These are phyloP conservation scores for Spinacia oleracea DNA, from an alignment of 179 eudicot genomes.

Conservation along the genomic window DNA sequence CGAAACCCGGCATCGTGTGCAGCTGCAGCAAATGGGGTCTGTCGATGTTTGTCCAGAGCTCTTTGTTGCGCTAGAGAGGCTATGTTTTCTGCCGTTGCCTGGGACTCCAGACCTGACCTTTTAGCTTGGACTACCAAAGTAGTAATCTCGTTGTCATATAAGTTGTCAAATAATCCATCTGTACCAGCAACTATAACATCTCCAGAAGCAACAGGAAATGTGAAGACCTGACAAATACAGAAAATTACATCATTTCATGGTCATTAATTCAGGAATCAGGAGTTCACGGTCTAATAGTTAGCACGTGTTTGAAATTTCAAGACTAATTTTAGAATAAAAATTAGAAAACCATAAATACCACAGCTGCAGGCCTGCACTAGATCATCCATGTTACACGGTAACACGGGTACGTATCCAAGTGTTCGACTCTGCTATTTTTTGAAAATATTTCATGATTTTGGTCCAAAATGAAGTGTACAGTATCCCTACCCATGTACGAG, in stretches of 20 bases:
- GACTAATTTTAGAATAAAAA: background rate
- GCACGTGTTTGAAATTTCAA: background rate
- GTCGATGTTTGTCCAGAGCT: constrained; percentile 66
- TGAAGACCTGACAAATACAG: constrained; percentile 59
- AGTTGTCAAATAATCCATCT: constrained; percentile 92
- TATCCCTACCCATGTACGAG: no score
- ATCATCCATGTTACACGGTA: no score
- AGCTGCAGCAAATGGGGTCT: constrained; percentile 87
- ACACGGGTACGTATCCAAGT: no score
- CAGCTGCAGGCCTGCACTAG: no score
- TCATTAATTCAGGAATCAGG: background rate
- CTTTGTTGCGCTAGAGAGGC: constrained; percentile 80
- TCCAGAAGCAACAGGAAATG: constrained; percentile 77
- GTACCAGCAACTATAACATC: constrained; percentile 95
- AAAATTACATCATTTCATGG: background rate
- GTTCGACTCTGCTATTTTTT: no score
- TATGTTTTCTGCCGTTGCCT: constrained; percentile 76
- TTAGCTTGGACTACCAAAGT: constrained; percentile 76
- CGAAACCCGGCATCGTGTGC: constrained; percentile 90
- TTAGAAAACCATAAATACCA: background rate
- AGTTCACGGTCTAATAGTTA: background rate
- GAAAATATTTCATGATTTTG: no score
- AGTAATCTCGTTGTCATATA: constrained; percentile 79
- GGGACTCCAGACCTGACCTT: constrained; percentile 67
- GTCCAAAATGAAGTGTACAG: no score